These are phyloP conservation scores for Aphanomyces invadans DNA, from an alignment of 352 stramenopile genomes.

Conservation along the genomic window DNA sequence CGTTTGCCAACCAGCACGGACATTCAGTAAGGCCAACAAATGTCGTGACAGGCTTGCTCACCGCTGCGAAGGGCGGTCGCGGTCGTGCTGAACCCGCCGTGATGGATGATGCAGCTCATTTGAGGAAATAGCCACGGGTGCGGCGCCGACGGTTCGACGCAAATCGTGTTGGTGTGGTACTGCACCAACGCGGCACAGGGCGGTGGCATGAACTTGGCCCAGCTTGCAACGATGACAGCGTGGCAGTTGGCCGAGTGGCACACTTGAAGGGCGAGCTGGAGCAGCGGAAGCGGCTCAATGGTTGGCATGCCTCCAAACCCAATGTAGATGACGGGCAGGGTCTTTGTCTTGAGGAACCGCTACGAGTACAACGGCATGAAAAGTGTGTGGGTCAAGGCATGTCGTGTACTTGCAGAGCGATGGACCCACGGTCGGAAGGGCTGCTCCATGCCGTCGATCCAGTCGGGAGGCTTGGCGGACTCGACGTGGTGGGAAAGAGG, in stretches of 20 bases:
- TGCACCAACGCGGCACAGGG: background rate
- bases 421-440: background rate
- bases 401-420: background rate
- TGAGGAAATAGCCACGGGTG: background rate
- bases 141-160: background rate
- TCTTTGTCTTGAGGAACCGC: background rate
- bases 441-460: too few relatives aligned
- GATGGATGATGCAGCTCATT: constrained; percentile 11
- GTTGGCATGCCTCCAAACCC: constrained; percentile 15
- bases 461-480: too few relatives aligned
- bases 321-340: constrained; percentile 13
- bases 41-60: too few relatives aligned
- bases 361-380: background rate
- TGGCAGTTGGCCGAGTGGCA: background rate
- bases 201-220: background rate
- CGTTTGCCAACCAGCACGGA: too few relatives aligned
- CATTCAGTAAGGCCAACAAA: too few relatives aligned
- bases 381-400: background rate
- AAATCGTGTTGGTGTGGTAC: background rate
- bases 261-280: constrained; percentile 11
- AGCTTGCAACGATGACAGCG: background rate
- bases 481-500: background rate
- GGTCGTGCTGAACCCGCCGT: constrained; percentile 2
- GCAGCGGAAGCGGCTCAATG: background rate
- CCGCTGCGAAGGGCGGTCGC: background rate